Percentiles rank a stretch among this genome's conserved stretches.
phyloP scores from a whole-genome alignment of 768 basidiomycete genomes.

The Leucogyrophana mollusca region DNA sequence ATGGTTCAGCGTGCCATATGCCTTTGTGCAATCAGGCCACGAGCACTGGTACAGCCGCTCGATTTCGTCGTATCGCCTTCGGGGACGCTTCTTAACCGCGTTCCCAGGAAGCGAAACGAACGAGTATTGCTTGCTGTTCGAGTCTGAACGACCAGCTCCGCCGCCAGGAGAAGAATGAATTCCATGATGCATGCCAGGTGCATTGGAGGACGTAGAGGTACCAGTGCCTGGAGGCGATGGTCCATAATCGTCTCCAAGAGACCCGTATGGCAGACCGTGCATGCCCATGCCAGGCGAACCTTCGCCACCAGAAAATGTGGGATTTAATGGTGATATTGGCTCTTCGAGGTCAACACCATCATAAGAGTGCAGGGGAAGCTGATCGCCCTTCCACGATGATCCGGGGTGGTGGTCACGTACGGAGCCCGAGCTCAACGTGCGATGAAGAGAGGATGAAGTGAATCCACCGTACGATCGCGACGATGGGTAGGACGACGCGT shows the following conservation, averaged over 20 bases:
- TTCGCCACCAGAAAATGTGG: constrained; percentile 48
- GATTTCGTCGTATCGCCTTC: constrained; percentile 90
- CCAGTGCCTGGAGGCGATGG: constrained; percentile 63
- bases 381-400: constrained; percentile 28
- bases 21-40: constrained; percentile 74
- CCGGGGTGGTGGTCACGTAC: constrained; percentile 40
- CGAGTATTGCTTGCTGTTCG: constrained; percentile 71
- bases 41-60: constrained; percentile 90
- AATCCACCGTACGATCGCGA: constrained; percentile 37
- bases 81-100: constrained; percentile 79
- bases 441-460: constrained; percentile 42
- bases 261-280: constrained; percentile 38
- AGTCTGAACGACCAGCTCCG: constrained; percentile 27
- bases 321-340: constrained; percentile 54
- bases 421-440: constrained; percentile 43
- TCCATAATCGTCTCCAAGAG: constrained; percentile 50
- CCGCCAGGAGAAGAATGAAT: constrained; percentile 15
- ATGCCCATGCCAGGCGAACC: constrained; percentile 31
- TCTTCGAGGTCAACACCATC: constrained; percentile 39
- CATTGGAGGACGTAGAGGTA: constrained; percentile 54
- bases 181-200: constrained; percentile 27
- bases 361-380: constrained; percentile 31
- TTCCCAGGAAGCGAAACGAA: constrained; percentile 83
- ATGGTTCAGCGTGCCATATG: constrained; percentile 95
- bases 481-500: constrained; percentile 28